These are phyloP conservation scores for Lentinula edodes DNA, from an alignment of 768 basidiomycete genomes.

Conservation along the genomic window DNA sequence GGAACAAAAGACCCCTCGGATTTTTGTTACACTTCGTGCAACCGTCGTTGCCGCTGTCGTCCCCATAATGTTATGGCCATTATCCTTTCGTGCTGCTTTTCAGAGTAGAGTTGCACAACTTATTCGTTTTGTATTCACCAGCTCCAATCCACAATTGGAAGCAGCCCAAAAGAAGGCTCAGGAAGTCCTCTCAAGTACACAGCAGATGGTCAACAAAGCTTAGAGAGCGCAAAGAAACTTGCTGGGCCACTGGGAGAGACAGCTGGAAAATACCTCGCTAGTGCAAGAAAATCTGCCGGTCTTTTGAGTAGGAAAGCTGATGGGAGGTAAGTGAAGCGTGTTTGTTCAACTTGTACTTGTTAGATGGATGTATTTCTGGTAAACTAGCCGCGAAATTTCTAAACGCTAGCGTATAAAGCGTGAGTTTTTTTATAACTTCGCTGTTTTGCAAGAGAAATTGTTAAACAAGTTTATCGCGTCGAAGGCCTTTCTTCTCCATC, in stretches of 20 bases:
- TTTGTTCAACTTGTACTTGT: constrained; percentile 9
- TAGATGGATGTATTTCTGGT: not conserved
- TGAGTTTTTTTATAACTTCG: constrained; percentile 74
- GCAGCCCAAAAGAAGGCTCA: constrained; percentile 66
- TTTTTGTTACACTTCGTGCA: not conserved
- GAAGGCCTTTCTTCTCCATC: constrained; percentile 73
- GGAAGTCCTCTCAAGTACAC: constrained; percentile 54
- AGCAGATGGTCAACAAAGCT: constrained; percentile 52
- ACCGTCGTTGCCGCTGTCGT: not conserved
- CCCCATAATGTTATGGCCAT: not conserved
- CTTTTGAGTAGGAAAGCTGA: constrained; percentile 45
- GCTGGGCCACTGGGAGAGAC: constrained; percentile 47
- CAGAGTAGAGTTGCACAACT: constrained; percentile 11
- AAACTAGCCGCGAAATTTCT: constrained; percentile 1
- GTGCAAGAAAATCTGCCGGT: constrained; percentile 41
- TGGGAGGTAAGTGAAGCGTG: constrained; percentile 35
- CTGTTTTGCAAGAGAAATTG: constrained; percentile 73
- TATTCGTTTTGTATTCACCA: constrained; percentile 35
- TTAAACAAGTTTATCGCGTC: constrained; percentile 67
- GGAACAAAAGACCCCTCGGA: not conserved
- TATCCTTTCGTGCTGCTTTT: constrained; percentile 21
- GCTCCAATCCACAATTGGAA: constrained; percentile 32
- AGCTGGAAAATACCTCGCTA: constrained; percentile 50
- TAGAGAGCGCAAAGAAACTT: constrained; percentile 44
- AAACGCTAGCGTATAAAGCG: constrained; percentile 62